Conservation (phyloP, 306 rosid species). For the Mimosa bimucronata region DNA sequence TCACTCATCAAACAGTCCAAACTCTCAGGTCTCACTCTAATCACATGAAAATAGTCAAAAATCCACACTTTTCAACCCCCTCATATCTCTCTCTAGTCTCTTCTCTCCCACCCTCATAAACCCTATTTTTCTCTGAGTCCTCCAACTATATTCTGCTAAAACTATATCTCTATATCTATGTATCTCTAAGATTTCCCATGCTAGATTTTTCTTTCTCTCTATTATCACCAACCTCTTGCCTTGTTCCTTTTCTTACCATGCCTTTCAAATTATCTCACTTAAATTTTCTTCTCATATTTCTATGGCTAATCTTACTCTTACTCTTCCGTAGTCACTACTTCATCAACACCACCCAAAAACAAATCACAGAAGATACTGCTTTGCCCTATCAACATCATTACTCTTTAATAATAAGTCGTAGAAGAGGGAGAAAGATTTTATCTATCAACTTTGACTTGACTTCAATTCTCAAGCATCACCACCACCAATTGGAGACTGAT, state of each 20-base stretch:
- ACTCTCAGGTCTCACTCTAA: background rate
- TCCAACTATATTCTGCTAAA: background rate
- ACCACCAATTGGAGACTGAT: constrained; percentile 23
- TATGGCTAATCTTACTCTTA: background rate
- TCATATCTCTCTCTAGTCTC: background rate
- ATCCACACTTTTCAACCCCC: background rate
- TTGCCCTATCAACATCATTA: constrained; percentile 12
- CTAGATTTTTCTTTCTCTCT: constrained; percentile 42
- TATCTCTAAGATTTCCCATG: constrained; percentile 39
- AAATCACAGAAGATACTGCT: constrained; percentile 17
- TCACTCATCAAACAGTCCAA: background rate
- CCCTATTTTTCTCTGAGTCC: background rate
- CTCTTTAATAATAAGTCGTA: background rate
- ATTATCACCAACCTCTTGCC: background rate
- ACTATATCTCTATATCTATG: too few species aligned
- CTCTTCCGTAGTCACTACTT: constrained; percentile 41
- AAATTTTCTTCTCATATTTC: constrained; percentile 28
- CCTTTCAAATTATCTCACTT: constrained; percentile 50
- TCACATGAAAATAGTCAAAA: background rate
- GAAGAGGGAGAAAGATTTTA: constrained; percentile 55
- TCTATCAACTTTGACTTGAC: constrained; percentile 61
- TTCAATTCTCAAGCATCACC: constrained; percentile 48
- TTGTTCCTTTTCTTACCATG: constrained; percentile 45
- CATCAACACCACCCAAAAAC: constrained; percentile 40
- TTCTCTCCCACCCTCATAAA: background rate